phyloP scores from a whole-genome alignment of 1,139 yeast species.

The Blastobotrys capitulatus region DNA sequence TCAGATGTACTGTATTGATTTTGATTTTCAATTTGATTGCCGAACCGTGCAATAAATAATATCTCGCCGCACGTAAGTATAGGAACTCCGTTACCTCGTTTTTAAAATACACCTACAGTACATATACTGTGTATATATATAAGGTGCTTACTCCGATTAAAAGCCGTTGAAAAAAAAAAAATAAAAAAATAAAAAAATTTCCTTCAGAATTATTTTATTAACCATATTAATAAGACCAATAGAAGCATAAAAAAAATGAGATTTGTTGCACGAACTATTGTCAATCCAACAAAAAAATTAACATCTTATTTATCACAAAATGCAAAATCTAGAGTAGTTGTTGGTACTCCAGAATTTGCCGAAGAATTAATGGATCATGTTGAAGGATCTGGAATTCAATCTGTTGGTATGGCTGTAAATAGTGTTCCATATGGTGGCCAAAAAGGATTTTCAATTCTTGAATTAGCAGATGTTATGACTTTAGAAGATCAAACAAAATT shows the following conservation, averaged over 20 bases:
- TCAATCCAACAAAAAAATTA: conserved; percentile 21
- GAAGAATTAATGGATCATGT: conserved; percentile 11
- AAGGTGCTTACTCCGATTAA: too few species aligned
- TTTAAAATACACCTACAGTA: too few species aligned
- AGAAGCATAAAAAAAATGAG: neutral
- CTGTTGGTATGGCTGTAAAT: conserved; percentile 30
- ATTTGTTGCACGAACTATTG: conserved; percentile 12
- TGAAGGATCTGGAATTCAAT: conserved; percentile 13
- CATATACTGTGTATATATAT: too few species aligned
- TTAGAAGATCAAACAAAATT: conserved; percentile 22
- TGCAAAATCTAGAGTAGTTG: conserved; percentile 19
- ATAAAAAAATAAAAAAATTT: too few species aligned
- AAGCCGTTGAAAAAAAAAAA: too few species aligned
- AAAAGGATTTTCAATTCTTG: conserved; percentile 28
- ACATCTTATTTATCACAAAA: conserved; percentile 10
- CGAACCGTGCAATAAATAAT: too few species aligned
- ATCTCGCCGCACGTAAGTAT: too few species aligned
- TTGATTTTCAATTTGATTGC: too few species aligned
- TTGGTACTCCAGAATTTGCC: conserved; percentile 28
- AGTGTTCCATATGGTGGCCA: conserved; percentile 32
- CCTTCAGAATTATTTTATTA: too few species aligned
- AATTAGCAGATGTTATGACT: conserved; percentile 17
- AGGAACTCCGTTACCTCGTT: too few species aligned
- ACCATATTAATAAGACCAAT: too few species aligned
- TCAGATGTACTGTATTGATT: too few species aligned